Evolutionary conservation across 306 rosid species (phyloP).

Genomic region (Fragaria iinumae): DNA sequence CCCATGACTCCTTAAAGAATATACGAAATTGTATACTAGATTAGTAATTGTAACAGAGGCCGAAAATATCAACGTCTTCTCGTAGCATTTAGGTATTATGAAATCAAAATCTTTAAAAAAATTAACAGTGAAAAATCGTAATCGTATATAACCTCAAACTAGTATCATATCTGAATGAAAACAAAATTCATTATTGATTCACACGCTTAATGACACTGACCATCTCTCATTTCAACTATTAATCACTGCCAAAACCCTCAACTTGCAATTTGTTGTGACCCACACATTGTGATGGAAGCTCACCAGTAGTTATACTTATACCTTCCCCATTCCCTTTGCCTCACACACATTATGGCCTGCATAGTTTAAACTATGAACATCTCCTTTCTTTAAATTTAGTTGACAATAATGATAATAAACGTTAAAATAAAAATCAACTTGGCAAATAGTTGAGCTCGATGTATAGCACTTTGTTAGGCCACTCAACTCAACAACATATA

Average conservation of each 20-base stretch:
- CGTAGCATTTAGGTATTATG: no score
- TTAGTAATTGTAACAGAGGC: no score
- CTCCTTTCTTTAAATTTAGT: not conserved
- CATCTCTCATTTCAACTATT: not conserved
- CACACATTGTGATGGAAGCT: not conserved
- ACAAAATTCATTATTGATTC: not conserved
- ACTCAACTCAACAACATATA: not conserved
- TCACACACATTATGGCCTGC: not conserved
- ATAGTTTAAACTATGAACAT: not conserved
- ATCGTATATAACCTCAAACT: not conserved
- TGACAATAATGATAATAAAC: not conserved
- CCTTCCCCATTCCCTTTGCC: not conserved
- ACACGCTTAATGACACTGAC: not conserved
- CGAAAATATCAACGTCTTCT: no score
- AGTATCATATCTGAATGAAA: not conserved
- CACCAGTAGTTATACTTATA: not conserved
- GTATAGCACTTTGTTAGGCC: slow-evolving; percentile 7
- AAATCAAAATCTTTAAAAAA: no score
- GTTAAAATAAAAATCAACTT: slow-evolving; percentile 1
- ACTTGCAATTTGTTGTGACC: not conserved
- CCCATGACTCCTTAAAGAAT: no score
- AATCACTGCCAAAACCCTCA: not conserved
- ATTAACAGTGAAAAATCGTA: not conserved
- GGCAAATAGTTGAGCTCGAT: slow-evolving; percentile 10
- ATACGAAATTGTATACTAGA: no score